Percentiles rank a stretch among this genome's conserved stretches.
These are phyloP conservation scores for Neofusicoccum parvum DNA, from an alignment of 2,329 filamentous ascomycete genomes.

Conservation along the genomic window DNA sequence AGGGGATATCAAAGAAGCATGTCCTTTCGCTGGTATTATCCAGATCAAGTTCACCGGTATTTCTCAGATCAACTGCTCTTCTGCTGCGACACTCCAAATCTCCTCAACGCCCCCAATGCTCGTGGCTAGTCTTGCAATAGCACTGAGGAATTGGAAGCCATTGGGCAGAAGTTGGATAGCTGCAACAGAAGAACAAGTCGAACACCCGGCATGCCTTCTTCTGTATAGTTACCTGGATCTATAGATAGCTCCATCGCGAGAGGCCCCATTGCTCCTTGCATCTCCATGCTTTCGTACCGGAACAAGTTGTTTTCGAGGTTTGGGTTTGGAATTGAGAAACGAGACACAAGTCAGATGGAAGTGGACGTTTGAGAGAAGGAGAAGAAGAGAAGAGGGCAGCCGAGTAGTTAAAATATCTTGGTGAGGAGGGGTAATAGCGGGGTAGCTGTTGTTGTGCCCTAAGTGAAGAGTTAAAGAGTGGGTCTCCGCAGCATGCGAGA, in stretches of 20 bases:
- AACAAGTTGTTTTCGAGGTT: constrained; percentile 2
- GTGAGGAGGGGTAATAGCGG: constrained; percentile 19
- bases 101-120: constrained; percentile 26
- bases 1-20: constrained; percentile 65
- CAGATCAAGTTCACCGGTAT: constrained; percentile 85
- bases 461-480: constrained; percentile 1
- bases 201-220: constrained; percentile 47
- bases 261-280: constrained; percentile 22
- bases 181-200: constrained; percentile 21
- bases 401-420: not conserved
- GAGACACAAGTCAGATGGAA: not conserved
- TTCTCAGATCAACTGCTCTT: constrained; percentile 63
- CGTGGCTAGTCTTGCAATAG: constrained; percentile 7
- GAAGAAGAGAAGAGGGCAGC: not conserved
- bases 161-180: constrained; percentile 5
- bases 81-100: constrained; percentile 23
- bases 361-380: not conserved
- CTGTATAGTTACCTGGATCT: constrained; percentile 46
- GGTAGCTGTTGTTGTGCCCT: constrained; percentile 18
- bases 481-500: not conserved
- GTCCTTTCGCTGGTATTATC: constrained; percentile 87
- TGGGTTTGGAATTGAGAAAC: not conserved
- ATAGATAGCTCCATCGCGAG: constrained; percentile 39
- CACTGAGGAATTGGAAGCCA: constrained; percentile 21
- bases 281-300: constrained; percentile 16